Conservation (phyloP, 2,329 filamentous ascomycete genomes). For the Pseudogymnoascus verrucosus region DNA sequence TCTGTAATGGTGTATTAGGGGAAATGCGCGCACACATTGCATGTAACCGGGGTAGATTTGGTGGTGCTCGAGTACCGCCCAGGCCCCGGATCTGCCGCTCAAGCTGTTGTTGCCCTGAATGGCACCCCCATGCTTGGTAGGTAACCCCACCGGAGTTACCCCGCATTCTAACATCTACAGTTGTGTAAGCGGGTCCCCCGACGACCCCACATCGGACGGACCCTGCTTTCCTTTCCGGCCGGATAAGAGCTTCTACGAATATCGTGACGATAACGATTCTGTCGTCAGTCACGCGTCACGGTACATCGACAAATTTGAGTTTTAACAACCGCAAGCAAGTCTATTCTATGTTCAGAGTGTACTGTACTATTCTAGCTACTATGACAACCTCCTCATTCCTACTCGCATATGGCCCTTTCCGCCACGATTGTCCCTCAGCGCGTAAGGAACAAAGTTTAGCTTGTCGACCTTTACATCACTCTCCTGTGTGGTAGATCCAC, state of each 20-base stretch:
- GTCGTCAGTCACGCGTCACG: neutral
- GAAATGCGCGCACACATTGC: neutral
- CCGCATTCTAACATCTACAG: neutral
- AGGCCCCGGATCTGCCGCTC: too few relatives aligned
- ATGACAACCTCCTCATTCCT: slow-evolving; percentile 21
- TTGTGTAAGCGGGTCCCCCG: too few relatives aligned
- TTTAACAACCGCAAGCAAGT: neutral
- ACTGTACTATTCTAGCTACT: neutral
- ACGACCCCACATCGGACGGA: neutral
- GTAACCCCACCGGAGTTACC: slow-evolving; percentile 1
- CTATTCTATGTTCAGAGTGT: neutral
- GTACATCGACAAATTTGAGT: neutral
- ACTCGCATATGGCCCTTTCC: slow-evolving; percentile 48
- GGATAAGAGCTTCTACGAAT: neutral
- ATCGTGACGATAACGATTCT: neutral
- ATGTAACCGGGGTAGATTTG: neutral
- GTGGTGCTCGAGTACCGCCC: neutral
- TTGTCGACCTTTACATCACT: slow-evolving; percentile 23
- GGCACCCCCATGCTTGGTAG: neutral
- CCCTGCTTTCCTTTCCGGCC: neutral
- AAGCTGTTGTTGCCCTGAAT: too few relatives aligned
- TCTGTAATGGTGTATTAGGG: neutral
- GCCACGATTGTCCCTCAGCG: slow-evolving; percentile 45
- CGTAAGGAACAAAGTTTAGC: slow-evolving; percentile 47
- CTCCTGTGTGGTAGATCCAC: slow-evolving; percentile 4